phyloP scores from a whole-genome alignment of 2,329 filamentous ascomycete species.

The Fonsecaea erecta region DNA sequence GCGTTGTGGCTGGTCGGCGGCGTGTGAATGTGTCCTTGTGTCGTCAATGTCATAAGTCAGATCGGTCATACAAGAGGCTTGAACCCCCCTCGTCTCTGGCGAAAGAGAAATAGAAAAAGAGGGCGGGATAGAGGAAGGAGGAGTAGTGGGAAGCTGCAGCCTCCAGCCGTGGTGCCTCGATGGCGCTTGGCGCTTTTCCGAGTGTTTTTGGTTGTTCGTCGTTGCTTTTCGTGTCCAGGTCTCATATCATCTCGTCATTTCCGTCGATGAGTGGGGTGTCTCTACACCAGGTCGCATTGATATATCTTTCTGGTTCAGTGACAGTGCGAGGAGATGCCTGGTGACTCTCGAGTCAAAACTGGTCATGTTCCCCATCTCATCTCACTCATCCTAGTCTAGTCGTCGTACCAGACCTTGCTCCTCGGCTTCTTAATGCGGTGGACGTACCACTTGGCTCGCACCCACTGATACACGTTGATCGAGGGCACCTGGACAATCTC shows the following conservation, averaged over 20 bases:
- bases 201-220: neutral
- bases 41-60: conserved; percentile 1
- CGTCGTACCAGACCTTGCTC: conserved; percentile 3
- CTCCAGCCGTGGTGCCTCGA: neutral
- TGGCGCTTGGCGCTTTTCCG: neutral
- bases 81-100: neutral
- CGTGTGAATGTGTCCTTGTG: neutral
- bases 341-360: no score
- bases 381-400: neutral
- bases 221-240: no score
- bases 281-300: no score
- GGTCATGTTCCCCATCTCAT: no score
- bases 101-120: neutral
- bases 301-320: no score
- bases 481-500: neutral
- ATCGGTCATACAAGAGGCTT: neutral
- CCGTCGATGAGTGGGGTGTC: no score
- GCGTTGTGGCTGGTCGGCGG: neutral
- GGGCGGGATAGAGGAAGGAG: neutral
- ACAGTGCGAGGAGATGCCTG: no score
- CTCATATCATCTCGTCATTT: no score
- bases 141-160: neutral
- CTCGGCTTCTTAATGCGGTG: neutral
- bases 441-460: neutral
- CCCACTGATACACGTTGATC: neutral